Percentiles rank a stretch among this genome's conserved stretches.
Conservation (phyloP, 331 rosid genomes). For the Rhamnella rubrinervis region DNA sequence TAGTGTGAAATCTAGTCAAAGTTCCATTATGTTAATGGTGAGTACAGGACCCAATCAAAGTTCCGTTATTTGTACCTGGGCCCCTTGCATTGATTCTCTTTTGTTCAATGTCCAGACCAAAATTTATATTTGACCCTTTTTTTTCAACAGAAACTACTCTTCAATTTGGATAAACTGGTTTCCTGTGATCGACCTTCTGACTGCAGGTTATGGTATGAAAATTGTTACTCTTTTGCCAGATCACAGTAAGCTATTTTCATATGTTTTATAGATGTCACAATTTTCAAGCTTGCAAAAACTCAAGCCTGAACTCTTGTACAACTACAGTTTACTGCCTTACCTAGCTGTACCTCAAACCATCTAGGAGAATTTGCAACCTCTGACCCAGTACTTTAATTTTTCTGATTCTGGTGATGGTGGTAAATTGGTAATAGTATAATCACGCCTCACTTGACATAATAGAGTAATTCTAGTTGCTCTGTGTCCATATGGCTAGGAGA, state of each 20-base stretch:
- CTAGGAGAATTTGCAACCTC: no score
- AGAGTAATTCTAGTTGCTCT: no score
- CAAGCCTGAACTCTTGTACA: no score
- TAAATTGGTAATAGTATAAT: no score
- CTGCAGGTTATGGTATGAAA: constrained; percentile 73
- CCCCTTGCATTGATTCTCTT: constrained; percentile 4
- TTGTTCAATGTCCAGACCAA: neutral
- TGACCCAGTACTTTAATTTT: no score
- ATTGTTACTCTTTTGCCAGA: neutral
- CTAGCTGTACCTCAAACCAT: no score
- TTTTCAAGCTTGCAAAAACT: no score
- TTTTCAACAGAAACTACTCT: constrained; percentile 66
- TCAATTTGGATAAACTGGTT: constrained; percentile 72
- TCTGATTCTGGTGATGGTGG: no score
- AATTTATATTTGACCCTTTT: neutral
- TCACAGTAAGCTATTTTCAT: neutral
- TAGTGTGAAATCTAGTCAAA: constrained; percentile 29
- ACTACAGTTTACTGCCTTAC: no score
- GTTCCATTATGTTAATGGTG: constrained; percentile 79
- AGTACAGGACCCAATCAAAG: constrained; percentile 22
- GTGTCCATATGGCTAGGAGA: no score
- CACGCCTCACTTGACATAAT: no score
- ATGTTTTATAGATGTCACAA: no score
- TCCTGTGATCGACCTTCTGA: constrained; percentile 68
- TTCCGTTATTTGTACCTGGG: neutral